Evolutionary conservation across 495 filamentous ascomycete species (phyloP), one percentile per base, ranked within the genome.

Genomic region (Aspergillus sclerotiicarbonarius): DNA sequence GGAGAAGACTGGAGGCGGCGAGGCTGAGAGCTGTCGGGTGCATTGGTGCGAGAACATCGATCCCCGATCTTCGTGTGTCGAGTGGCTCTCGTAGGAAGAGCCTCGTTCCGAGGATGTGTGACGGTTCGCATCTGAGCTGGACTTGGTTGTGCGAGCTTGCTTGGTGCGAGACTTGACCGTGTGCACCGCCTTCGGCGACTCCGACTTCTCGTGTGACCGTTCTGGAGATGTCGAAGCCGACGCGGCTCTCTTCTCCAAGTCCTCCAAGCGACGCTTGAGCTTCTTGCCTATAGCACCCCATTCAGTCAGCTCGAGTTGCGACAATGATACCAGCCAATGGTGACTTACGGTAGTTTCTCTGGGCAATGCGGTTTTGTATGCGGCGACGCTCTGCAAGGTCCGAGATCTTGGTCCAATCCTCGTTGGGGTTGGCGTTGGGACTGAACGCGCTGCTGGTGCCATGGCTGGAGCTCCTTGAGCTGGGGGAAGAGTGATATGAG

Each of bases 331-430:
- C 5, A 41, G 4, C 13, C 37, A 12, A 15, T 2, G 19, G 59
- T 61, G 19, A 90, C 92, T 71, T 82, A 96, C 93, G 93, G 78
- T 98, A 98, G 78, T 98, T 98, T 57, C 93, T 88, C 76, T 98
- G 93, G 43, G 93, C 93, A 75, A 98, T 98, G 51, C 93, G 85
- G 76, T 98, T 98, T 76, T 98, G 93, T 76, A 98, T 97, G 67
- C 93, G 82, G 68, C 93, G 81, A 62, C 93, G 85, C 77, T 97
- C 93, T 53, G 93, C 93, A 41, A 97, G 83, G 70, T 98, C 93
- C 45, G 94, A 96, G 74, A 98, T 96, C 84, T 98, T 94, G 68
- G 93, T 98, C 93, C 93, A 98, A 78, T 98, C 93, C 75, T 98
- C 93, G 63, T 96, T 92, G 54, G 94, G 92, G 73, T 97, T 94